These are phyloP conservation scores for Monosporascus sp. DNA, from an alignment of 2,329 filamentous ascomycete genomes.

Conservation along the genomic window DNA sequence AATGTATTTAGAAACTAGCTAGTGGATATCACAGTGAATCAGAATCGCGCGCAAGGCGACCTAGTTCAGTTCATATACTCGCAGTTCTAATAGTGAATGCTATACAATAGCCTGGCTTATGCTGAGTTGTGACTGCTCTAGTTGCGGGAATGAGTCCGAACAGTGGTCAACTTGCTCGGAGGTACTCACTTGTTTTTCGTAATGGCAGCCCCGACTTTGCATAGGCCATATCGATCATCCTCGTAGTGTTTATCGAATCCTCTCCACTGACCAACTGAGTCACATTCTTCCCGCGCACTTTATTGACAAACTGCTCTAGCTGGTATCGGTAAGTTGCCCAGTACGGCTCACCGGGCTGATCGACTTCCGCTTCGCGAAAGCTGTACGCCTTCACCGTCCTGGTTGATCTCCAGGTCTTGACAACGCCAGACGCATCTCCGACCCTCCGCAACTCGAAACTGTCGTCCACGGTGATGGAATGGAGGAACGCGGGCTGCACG, in stretches of 20 bases:
- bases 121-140: too few species aligned
- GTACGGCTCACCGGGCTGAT: conserved; percentile 22
- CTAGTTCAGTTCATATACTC: conserved; percentile 3
- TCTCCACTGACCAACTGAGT: conserved; percentile 31
- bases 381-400: conserved; percentile 19
- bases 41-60: conserved; percentile 12
- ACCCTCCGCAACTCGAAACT: conserved; percentile 17
- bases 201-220: conserved; percentile 28
- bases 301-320: conserved; percentile 36
- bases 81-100: too few species aligned
- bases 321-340: conserved; percentile 36
- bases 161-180: neutral
- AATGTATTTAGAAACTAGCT: conserved; percentile 18
- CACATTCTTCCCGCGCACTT: conserved; percentile 27
- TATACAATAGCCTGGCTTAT: too few species aligned
- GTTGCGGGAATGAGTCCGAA: too few species aligned
- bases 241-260: conserved; percentile 33
- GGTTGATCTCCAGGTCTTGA: conserved; percentile 18
- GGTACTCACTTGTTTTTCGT: conserved; percentile 18
- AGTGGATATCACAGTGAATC: conserved; percentile 17
- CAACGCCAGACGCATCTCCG: conserved; percentile 4
- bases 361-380: conserved; percentile 14
- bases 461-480: conserved; percentile 22
- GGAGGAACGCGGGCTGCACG: conserved; percentile 10
- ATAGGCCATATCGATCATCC: conserved; percentile 36